These are phyloP conservation scores for Vitis cinerea DNA, from an alignment of 164 flowering plant species.

Conservation along the genomic window DNA sequence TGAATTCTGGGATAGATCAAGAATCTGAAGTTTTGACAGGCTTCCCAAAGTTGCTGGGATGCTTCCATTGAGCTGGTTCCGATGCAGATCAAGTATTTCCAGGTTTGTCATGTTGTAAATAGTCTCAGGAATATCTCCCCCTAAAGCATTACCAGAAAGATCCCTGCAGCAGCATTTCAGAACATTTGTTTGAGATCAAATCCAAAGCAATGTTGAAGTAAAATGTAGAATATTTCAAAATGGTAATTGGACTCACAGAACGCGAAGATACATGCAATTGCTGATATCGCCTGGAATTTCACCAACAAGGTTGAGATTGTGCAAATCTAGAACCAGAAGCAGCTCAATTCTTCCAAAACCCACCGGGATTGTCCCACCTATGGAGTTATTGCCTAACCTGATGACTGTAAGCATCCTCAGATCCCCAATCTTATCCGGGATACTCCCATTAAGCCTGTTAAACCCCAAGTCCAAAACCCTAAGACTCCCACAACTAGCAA, in stretches of 20 bases:
- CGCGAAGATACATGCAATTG: conserved; percentile 79
- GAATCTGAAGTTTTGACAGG: conserved; percentile 41
- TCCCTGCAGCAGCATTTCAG: conserved; percentile 65
- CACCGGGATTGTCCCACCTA: conserved; percentile 64
- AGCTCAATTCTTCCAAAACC: conserved; percentile 65
- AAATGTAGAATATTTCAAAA: conserved; percentile 5
- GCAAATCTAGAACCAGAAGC: conserved; percentile 78
- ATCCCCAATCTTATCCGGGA: conserved; percentile 53
- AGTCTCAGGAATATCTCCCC: conserved; percentile 64
- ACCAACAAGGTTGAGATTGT: conserved; percentile 68
- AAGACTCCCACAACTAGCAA: conserved; percentile 54
- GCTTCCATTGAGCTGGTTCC: conserved; percentile 63
- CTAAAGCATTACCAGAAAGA: conserved; percentile 74
- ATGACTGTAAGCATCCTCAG: conserved; percentile 51
- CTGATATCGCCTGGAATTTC: conserved; percentile 57
- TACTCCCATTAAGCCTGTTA: conserved; percentile 63
- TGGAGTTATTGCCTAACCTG: conserved; percentile 61
- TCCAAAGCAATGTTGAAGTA: conserved; percentile 13
- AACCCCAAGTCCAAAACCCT: conserved; percentile 62
- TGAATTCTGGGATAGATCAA: conserved; percentile 73
- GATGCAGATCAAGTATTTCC: conserved; percentile 66
- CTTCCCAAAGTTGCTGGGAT: conserved; percentile 68
- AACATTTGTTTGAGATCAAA: conserved; percentile 13
- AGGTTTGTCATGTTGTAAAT: conserved; percentile 72
- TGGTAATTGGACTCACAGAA: conserved; percentile 66